Evolutionary conservation across 129 eudicot species (phyloP).

Genomic region (Pseudognaphalium luteoalbum): DNA sequence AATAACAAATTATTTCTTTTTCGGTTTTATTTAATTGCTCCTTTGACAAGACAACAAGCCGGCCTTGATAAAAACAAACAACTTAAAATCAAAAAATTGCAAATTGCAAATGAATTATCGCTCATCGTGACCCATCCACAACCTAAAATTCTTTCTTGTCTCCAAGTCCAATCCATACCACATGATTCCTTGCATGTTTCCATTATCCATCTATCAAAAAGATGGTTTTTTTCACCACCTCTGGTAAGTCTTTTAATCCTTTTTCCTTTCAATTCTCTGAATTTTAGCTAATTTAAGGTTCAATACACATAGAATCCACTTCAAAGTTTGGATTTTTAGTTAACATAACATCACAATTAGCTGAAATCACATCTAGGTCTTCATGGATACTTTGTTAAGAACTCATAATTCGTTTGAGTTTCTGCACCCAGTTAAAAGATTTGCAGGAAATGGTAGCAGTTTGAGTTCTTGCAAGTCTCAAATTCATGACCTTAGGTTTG

Average conservation of each 20-base stretch:
- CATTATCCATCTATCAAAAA: neutral
- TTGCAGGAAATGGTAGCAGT: conserved; percentile 52
- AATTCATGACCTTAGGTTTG: conserved; percentile 41
- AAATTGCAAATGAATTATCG: no score
- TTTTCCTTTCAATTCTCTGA: neutral
- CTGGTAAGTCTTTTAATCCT: neutral
- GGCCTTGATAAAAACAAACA: neutral
- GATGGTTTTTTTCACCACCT: neutral
- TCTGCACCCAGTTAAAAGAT: conserved; percentile 61
- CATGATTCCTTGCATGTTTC: neutral
- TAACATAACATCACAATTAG: neutral
- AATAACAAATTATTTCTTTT: no score
- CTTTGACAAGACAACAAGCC: no score
- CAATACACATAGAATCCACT: conserved; percentile 15
- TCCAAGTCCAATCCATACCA: neutral
- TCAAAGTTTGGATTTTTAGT: conserved; percentile 8
- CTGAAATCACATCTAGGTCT: conserved; percentile 22
- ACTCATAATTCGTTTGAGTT: conserved; percentile 79
- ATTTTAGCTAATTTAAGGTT: neutral
- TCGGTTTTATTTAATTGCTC: no score
- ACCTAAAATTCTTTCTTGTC: neutral
- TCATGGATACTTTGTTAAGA: conserved; percentile 79
- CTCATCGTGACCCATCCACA: conserved; percentile 18
- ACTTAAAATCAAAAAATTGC: conserved; percentile 2
- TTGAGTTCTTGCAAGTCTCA: conserved; percentile 52